phyloP scores from a whole-genome alignment of 257 asterid genomes.

The Galeopsis tetrahit region DNA sequence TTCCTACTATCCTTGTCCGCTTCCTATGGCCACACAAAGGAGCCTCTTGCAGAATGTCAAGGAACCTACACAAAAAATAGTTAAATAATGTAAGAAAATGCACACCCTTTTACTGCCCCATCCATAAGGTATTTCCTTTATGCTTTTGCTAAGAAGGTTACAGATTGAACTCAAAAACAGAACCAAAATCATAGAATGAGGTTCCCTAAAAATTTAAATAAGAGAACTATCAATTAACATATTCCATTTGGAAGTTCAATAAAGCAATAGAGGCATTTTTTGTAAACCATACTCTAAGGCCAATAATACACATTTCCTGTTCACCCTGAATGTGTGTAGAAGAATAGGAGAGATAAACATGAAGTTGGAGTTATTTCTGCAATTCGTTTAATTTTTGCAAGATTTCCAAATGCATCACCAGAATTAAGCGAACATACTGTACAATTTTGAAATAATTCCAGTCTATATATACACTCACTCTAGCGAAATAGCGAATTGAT shows the following conservation, averaged over 20 bases:
- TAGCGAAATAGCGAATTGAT: slow-evolving; percentile 1
- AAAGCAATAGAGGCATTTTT: background rate
- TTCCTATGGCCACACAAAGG: slow-evolving; percentile 94
- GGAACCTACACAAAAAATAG: slow-evolving; percentile 62
- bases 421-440: background rate
- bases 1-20: slow-evolving; percentile 75
- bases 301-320: slow-evolving; percentile 10
- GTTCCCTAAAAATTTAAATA: background rate
- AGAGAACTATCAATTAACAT: slow-evolving; percentile 1
- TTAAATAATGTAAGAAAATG: slow-evolving; percentile 28
- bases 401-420: background rate
- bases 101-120: background rate
- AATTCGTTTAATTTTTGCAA: background rate
- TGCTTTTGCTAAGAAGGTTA: background rate
- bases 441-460: background rate
- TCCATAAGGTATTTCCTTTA: slow-evolving; percentile 15
- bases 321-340: background rate
- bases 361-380: background rate
- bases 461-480: slow-evolving; percentile 22
- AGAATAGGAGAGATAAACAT: slow-evolving; percentile 13
- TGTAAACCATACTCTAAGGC: slow-evolving; percentile 17
- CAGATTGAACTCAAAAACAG: slow-evolving; percentile 3
- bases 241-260: slow-evolving; percentile 13
- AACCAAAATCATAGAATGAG: background rate
- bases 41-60: slow-evolving; percentile 91